Evolutionary conservation across 805 yeast genomes (phyloP).

Genomic region (Spathaspora boniae): DNA sequence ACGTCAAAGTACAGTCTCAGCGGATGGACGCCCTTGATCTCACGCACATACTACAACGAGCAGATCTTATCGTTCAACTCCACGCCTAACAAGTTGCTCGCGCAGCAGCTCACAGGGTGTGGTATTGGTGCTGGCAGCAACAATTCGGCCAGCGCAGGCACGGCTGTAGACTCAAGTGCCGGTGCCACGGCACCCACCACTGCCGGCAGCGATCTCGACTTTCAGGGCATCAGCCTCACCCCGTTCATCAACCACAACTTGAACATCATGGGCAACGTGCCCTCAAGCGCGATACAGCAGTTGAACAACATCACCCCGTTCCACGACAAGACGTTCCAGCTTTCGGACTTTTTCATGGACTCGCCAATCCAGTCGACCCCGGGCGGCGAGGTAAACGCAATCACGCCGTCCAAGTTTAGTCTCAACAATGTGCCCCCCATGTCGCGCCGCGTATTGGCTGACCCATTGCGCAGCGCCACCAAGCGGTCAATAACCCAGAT

Average conservation of each 20-base stretch:
- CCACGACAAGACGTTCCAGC: conserved; percentile 38
- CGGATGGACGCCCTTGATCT: conserved; percentile 44
- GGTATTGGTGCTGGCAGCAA: not conserved
- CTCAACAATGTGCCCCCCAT: conserved; percentile 7
- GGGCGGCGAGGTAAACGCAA: conserved; percentile 31
- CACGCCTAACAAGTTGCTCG: conserved; percentile 30
- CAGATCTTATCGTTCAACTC: conserved; percentile 30
- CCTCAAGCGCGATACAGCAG: conserved; percentile 14
- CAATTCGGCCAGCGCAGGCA: not conserved
- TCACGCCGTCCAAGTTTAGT: conserved; percentile 38
- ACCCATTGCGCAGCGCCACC: conserved; percentile 25
- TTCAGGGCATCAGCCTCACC: conserved; percentile 34
- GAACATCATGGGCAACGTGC: conserved; percentile 19
- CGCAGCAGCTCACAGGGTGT: not conserved
- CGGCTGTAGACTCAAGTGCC: conserved; percentile 2
- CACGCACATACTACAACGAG: conserved; percentile 35
- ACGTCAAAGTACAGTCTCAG: conserved; percentile 22
- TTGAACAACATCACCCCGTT: conserved; percentile 38
- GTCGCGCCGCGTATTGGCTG: conserved; percentile 15
- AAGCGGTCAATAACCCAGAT: conserved; percentile 34
- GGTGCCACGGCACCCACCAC: no score
- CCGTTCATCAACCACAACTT: conserved; percentile 38
- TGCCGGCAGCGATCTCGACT: conserved; percentile 10
- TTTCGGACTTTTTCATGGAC: conserved; percentile 43
- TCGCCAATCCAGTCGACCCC: conserved; percentile 36